Evolutionary conservation across 192 early-diverging fungal species (phyloP).

Genomic region (Endogone sp.): DNA sequence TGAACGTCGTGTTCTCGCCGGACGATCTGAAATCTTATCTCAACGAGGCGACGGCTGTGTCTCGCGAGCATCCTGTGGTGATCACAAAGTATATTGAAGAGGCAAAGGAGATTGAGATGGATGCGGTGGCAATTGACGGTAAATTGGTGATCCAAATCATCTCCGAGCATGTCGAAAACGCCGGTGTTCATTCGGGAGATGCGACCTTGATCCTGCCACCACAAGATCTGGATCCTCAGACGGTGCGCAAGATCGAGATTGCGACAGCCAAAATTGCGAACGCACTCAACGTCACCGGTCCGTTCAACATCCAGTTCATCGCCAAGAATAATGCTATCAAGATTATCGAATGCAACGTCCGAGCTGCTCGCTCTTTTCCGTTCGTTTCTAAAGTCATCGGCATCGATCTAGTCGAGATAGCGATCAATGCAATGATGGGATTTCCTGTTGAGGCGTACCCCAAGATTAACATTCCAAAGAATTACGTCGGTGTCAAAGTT

Average conservation of each 20-base stretch:
- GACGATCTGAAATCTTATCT: constrained; percentile 85
- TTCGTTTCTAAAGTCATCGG: constrained; percentile 97
- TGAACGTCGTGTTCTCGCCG: constrained; percentile 91
- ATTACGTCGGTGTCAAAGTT: constrained; percentile 95
- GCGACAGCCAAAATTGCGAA: constrained; percentile 90
- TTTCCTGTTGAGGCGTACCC: constrained; percentile 81
- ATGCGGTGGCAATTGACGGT: constrained; percentile 94
- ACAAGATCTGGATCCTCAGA: constrained; percentile 93
- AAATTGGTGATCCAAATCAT: constrained; percentile 93
- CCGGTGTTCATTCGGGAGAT: constrained; percentile 98
- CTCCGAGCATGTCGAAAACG: constrained; percentile 98
- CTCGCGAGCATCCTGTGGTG: constrained; percentile 92
- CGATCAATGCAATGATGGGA: constrained; percentile 90
- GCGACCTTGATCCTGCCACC: constrained; percentile 94
- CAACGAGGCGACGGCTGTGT: constrained; percentile 86
- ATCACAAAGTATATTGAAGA: constrained; percentile 98
- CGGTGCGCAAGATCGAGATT: constrained; percentile 87
- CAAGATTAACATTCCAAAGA: constrained; percentile 58
- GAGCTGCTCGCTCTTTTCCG: constrained; percentile 94
- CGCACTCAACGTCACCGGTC: constrained; percentile 95
- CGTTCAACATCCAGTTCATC: constrained; percentile 99
- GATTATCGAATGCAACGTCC: constrained; percentile 99
- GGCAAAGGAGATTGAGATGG: constrained; percentile 98
- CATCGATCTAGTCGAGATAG: constrained; percentile 95
- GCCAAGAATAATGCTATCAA: constrained; percentile 99